phyloP scores from a whole-genome alignment of 75 land plant genomes.

The Cryptomeria japonica region DNA sequence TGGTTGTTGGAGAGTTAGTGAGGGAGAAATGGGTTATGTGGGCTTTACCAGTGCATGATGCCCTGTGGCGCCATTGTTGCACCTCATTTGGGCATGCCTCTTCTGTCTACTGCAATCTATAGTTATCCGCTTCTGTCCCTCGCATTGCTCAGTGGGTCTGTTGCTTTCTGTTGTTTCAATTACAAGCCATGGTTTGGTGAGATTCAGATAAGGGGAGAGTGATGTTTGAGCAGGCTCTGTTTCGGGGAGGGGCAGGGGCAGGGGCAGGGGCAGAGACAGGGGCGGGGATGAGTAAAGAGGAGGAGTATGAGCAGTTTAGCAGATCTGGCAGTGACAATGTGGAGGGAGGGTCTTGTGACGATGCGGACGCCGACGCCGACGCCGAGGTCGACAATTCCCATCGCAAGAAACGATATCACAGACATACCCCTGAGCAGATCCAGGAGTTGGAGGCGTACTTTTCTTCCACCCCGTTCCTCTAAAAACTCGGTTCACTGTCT shows the following conservation, averaged over 20 bases:
- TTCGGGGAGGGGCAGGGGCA: neutral
- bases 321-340: conserved; percentile 87
- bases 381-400: conserved; percentile 38
- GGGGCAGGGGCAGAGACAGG: conserved; percentile 5
- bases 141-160: too few relatives aligned
- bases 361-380: conserved; percentile 67
- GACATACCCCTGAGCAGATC: conserved; percentile 41
- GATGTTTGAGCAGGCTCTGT: too few relatives aligned
- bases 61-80: too few relatives aligned
- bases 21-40: too few relatives aligned
- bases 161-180: too few relatives aligned
- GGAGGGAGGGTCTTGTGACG: conserved; percentile 77
- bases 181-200: too few relatives aligned
- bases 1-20: too few relatives aligned
- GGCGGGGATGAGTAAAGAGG: conserved; percentile 51
- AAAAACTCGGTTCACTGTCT: neutral
- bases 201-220: too few relatives aligned
- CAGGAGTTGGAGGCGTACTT: conserved; percentile 74
- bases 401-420: conserved; percentile 74
- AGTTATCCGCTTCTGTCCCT: too few relatives aligned
- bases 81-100: too few relatives aligned
- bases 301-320: conserved; percentile 73
- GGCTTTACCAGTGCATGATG: too few relatives aligned
- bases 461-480: neutral
- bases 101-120: too few relatives aligned